Percentiles rank a stretch among this genome's conserved stretches.
These are phyloP conservation scores for Castanospermum australe DNA, from an alignment of 306 rosid genomes.

Conservation along the genomic window DNA sequence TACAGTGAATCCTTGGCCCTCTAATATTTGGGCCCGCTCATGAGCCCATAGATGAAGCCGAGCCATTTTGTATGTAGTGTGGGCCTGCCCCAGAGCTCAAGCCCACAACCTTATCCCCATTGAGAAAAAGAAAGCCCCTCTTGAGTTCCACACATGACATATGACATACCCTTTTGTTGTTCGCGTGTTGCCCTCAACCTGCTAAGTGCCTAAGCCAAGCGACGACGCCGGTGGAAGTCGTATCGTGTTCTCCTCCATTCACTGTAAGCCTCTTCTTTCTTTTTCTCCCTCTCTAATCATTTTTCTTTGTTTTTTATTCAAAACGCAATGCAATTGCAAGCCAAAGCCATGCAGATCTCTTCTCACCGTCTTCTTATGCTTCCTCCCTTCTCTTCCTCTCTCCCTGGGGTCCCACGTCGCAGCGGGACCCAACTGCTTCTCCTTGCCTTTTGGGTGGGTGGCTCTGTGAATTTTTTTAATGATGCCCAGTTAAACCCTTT, in stretches of 20 bases:
- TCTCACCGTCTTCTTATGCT: conserved; percentile 10
- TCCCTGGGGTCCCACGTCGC: conserved; percentile 1
- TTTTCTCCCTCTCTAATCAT: conserved; percentile 26
- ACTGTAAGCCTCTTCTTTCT: conserved; percentile 36
- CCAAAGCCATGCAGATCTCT: conserved; percentile 38
- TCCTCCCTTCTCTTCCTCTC: not conserved
- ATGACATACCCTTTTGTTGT: conserved; percentile 13
- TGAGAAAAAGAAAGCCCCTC: not conserved
- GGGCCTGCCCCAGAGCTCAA: not conserved
- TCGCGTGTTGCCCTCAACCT: conserved; percentile 42
- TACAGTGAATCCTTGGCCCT: not conserved
- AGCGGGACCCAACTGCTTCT: conserved; percentile 12
- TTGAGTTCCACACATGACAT: not conserved
- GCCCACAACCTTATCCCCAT: not conserved
- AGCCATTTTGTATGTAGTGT: not conserved
- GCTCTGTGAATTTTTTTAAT: not conserved
- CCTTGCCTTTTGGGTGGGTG: not conserved
- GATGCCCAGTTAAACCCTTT: conserved; percentile 24
- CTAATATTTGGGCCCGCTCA: not conserved
- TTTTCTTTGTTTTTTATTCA: conserved; percentile 17
- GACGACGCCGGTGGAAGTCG: conserved; percentile 67
- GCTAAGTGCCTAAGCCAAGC: conserved; percentile 36
- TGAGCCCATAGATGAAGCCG: not conserved
- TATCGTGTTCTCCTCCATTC: conserved; percentile 52
- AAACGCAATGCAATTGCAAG: conserved; percentile 35